Conservation (phyloP, 2,329 filamentous ascomycete genomes). For the Dactylellina sp. region DNA sequence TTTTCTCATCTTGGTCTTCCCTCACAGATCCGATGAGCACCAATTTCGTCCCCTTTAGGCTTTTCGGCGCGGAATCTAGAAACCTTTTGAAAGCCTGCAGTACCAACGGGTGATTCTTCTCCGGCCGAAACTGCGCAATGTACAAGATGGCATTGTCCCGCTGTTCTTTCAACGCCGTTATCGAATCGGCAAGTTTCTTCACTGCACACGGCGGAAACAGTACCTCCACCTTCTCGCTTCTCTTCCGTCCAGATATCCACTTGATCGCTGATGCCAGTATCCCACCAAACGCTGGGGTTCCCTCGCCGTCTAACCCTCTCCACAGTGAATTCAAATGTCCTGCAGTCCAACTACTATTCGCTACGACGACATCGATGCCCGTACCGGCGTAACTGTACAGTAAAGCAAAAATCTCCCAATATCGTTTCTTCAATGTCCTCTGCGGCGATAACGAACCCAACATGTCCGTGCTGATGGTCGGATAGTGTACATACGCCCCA, state of each 20-base stretch:
- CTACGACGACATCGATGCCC: conserved; percentile 93
- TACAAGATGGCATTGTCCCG: conserved; percentile 83
- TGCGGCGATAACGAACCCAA: conserved; percentile 88
- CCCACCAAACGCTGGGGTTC: conserved; percentile 15
- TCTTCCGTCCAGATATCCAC: conserved; percentile 60
- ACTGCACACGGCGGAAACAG: conserved; percentile 94
- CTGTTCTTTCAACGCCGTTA: conserved; percentile 66
- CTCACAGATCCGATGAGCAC: conserved; percentile 93
- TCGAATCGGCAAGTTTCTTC: conserved; percentile 79
- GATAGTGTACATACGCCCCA: conserved; percentile 95
- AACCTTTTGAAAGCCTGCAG: conserved; percentile 85
- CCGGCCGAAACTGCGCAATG: conserved; percentile 95
- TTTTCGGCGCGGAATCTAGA: conserved; percentile 65
- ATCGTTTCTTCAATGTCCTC: conserved; percentile 80
- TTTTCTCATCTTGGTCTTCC: conserved; percentile 80
- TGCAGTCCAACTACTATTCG: conserved; percentile 95
- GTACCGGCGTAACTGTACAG: conserved; percentile 86
- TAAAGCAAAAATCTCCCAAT: conserved; percentile 87
- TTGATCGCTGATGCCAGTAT: conserved; percentile 10
- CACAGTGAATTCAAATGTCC: conserved; percentile 83
- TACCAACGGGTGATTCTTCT: conserved; percentile 94
- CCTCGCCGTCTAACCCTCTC: conserved; percentile 66
- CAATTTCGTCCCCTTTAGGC: conserved; percentile 70
- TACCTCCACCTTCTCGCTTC: conserved; percentile 68
- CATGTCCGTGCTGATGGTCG: conserved; percentile 99